Conservation (phyloP, 352 stramenopile species). For the Pythium sp. region DNA sequence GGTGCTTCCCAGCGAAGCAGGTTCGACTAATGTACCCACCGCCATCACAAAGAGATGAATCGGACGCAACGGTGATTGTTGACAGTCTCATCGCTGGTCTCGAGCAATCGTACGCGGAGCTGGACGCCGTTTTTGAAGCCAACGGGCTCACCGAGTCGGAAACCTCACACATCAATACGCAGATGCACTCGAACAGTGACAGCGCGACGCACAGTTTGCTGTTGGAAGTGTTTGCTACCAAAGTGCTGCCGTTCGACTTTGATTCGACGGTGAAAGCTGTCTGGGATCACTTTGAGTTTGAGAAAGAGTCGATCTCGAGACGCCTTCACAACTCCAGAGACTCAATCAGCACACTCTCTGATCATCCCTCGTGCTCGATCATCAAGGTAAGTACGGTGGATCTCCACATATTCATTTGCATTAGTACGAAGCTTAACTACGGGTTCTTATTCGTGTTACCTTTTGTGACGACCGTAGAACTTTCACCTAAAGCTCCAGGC, state of each 20-base stretch:
- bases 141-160: slow-evolving; percentile 7
- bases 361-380: background rate
- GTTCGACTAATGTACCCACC: background rate
- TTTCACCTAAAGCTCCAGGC: slow-evolving; percentile 50
- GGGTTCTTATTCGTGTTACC: background rate
- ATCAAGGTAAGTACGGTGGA: slow-evolving; percentile 9
- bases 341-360: slow-evolving; percentile 13
- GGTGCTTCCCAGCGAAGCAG: background rate
- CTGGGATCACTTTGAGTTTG: slow-evolving; percentile 36
- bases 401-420: background rate
- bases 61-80: slow-evolving; percentile 10
- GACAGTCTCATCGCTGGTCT: slow-evolving; percentile 23
- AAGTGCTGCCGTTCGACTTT: slow-evolving; percentile 37
- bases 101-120: slow-evolving; percentile 2
- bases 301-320: slow-evolving; percentile 17
- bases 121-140: slow-evolving; percentile 1
- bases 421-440: background rate
- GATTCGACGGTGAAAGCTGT: slow-evolving; percentile 26
- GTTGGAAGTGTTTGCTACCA: slow-evolving; percentile 38
- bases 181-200: slow-evolving; percentile 3
- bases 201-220: slow-evolving; percentile 22
- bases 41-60: background rate
- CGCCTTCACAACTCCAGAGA: slow-evolving; percentile 29
- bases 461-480: slow-evolving; percentile 47
- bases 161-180: background rate